phyloP scores from a whole-genome alignment of 2,329 filamentous ascomycete genomes.

The Aspergillus ustus region DNA sequence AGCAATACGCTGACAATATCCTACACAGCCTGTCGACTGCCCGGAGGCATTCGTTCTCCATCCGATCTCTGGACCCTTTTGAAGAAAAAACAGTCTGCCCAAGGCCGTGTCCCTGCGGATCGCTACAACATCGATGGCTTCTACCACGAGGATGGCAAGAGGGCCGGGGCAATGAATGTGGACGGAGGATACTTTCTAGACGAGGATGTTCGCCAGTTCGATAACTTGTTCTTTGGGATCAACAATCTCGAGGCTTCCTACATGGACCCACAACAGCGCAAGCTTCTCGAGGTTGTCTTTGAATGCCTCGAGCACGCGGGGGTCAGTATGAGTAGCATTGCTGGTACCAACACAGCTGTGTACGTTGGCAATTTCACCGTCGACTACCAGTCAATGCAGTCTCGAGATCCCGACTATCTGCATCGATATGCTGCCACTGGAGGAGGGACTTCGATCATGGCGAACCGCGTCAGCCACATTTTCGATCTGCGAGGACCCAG shows the following conservation, averaged over 20 bases:
- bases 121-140: conserved; percentile 6
- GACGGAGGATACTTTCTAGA: conserved; percentile 10
- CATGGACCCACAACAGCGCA: conserved; percentile 22
- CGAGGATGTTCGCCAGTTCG: conserved; percentile 12
- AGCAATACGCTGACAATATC: no score
- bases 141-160: conserved; percentile 1
- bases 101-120: not conserved
- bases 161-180: not conserved
- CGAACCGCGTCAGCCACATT: conserved; percentile 38
- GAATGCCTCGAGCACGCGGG: conserved; percentile 17
- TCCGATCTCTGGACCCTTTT: conserved; percentile 18
- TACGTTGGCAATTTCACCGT: conserved; percentile 26
- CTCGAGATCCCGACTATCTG: conserved; percentile 18
- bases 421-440: conserved; percentile 23
- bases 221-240: conserved; percentile 17
- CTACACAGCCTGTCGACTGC: conserved; percentile 4
- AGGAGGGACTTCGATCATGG: conserved; percentile 15
- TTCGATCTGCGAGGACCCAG: conserved; percentile 43
- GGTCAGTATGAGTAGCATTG: not conserved
- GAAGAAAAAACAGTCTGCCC: not conserved
- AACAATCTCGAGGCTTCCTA: conserved; percentile 22
- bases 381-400: conserved; percentile 26
- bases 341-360: conserved; percentile 9
- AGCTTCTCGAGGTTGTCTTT: conserved; percentile 17
- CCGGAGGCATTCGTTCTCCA: not conserved